Evolutionary conservation across 306 rosid species (phyloP).

Genomic region (Trifolium fragiferum): DNA sequence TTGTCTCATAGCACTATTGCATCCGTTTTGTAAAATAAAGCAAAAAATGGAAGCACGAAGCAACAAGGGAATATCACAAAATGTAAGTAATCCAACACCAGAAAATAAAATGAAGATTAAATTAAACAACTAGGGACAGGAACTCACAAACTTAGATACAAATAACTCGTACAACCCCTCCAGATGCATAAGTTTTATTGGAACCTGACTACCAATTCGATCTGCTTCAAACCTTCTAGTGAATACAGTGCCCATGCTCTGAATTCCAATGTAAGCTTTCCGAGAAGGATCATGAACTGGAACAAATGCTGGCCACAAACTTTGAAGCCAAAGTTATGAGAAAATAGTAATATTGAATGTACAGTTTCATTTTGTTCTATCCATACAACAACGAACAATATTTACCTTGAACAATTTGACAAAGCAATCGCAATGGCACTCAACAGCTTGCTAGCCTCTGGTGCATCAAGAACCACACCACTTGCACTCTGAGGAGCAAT

Average conservation of each 20-base stretch:
- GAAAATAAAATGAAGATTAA: slow-evolving; percentile 34
- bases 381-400: slow-evolving; percentile 25
- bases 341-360: slow-evolving; percentile 11
- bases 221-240: slow-evolving; percentile 97
- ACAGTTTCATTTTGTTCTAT: background rate
- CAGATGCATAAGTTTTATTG: slow-evolving; percentile 89
- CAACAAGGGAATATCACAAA: slow-evolving; percentile 28
- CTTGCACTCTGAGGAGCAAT: slow-evolving; percentile 98
- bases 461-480: slow-evolving; percentile 93
- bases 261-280: slow-evolving; percentile 94
- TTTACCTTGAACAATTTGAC: slow-evolving; percentile 90
- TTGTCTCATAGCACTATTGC: slow-evolving; percentile 28
- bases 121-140: slow-evolving; percentile 31
- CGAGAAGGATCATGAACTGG: slow-evolving; percentile 95
- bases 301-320: slow-evolving; percentile 98
- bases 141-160: slow-evolving; percentile 92
- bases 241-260: slow-evolving; percentile 96
- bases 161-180: slow-evolving; percentile 93
- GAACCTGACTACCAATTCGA: slow-evolving; percentile 87
- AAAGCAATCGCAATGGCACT: slow-evolving; percentile 97
- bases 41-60: slow-evolving; percentile 33
- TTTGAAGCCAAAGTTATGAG: slow-evolving; percentile 48
- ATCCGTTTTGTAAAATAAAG: slow-evolving; percentile 34
- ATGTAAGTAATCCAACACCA: slow-evolving; percentile 32
- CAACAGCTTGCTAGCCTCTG: slow-evolving; percentile 96